A percentile compares a stretch with the other conserved stretches of the same genome.
phyloP scores from a whole-genome alignment of 163 green algal genomes.

The Prototheca cutis region DNA sequence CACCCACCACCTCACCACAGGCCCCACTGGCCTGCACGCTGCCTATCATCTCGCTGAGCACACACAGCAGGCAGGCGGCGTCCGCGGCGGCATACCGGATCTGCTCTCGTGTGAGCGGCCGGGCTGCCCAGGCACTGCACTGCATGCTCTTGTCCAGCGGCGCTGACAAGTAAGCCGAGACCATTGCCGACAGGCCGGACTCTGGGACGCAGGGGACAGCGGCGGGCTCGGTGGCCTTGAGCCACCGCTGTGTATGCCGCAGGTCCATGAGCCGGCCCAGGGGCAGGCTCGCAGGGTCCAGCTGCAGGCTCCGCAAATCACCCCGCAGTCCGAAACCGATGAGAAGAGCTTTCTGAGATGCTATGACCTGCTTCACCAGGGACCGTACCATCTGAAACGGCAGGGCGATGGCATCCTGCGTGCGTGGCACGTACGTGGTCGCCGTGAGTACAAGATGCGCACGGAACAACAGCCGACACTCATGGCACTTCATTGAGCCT shows the following conservation, averaged over 20 bases:
- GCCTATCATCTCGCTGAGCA: no score
- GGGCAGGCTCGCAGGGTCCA: no score
- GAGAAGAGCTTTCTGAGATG: background rate
- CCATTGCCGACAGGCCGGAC: conserved; percentile 21
- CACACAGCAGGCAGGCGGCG: conserved; percentile 31
- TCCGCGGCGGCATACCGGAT: conserved; percentile 55
- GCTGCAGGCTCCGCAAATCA: background rate
- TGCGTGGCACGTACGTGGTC: background rate
- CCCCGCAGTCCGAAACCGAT: background rate
- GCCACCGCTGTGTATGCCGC: background rate
- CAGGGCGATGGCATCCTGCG: background rate
- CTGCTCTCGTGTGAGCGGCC: conserved; percentile 38
- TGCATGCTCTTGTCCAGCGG: conserved; percentile 54
- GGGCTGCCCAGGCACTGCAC: conserved; percentile 44
- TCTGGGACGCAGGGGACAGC: background rate
- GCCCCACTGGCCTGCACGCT: no score
- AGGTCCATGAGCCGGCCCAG: no score
- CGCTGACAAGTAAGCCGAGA: conserved; percentile 23
- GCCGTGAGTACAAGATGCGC: no score
- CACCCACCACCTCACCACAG: background rate
- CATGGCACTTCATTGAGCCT: background rate
- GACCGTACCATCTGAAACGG: background rate
- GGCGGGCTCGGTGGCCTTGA: background rate
- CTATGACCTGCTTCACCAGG: background rate
- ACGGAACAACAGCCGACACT: no score